Evolutionary conservation across 495 filamentous ascomycete genomes (phyloP).

Genomic region (Daldinia childiae): DNA sequence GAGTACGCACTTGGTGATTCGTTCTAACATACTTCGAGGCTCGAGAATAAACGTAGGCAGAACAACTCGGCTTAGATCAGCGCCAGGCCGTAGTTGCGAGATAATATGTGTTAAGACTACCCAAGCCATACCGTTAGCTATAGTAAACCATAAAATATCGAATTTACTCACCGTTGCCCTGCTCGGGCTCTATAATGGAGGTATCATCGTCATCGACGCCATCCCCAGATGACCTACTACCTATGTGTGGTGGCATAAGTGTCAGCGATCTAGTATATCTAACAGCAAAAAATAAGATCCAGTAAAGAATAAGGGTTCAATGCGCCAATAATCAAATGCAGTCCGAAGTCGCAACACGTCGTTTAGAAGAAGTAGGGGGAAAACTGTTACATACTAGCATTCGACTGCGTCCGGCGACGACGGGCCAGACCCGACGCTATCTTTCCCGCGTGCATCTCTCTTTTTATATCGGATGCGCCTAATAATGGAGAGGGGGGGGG

Average conservation of each 20-base stretch:
- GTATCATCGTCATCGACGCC: slow-evolving; percentile 74
- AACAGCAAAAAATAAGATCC: neutral
- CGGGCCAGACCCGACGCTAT: slow-evolving; percentile 43
- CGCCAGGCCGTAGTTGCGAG: slow-evolving; percentile 92
- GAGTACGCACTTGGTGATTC: slow-evolving; percentile 86
- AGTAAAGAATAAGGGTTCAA: neutral
- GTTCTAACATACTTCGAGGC: slow-evolving; percentile 95
- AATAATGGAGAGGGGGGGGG: neutral
- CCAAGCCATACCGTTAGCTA: slow-evolving; percentile 5
- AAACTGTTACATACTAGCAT: slow-evolving; percentile 44
- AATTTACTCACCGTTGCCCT: slow-evolving; percentile 70
- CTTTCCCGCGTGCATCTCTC: slow-evolving; percentile 44
- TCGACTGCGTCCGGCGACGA: slow-evolving; percentile 44
- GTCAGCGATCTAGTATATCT: slow-evolving; percentile 22
- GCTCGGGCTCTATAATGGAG: slow-evolving; percentile 75
- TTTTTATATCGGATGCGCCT: slow-evolving; percentile 6
- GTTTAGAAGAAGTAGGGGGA: neutral
- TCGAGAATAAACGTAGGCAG: slow-evolving; percentile 98
- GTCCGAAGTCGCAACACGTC: neutral
- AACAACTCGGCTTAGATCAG: slow-evolving; percentile 92
- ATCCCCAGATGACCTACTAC: slow-evolving; percentile 61
- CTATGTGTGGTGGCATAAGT: slow-evolving; percentile 42
- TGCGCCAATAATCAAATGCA: neutral
- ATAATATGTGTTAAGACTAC: slow-evolving; percentile 94
- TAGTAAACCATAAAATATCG: neutral